phyloP scores from a whole-genome alignment of 148 eudicot species.

The Tetragonia tetragonoides region DNA sequence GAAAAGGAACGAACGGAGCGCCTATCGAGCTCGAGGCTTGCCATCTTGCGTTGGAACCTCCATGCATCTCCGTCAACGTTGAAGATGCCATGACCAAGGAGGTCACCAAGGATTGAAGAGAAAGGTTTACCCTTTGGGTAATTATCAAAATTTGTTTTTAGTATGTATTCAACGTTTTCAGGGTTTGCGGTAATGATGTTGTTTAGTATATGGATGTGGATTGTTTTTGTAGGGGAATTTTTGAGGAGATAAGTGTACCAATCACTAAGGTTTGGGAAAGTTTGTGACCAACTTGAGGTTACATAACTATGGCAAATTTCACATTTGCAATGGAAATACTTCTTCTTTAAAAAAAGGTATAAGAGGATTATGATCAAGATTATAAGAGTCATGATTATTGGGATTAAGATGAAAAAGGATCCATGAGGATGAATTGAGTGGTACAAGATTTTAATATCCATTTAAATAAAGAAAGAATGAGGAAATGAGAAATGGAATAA shows the following conservation, averaged over 20 bases:
- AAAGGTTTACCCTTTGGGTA: slow-evolving; percentile 73
- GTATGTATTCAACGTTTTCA: slow-evolving; percentile 58
- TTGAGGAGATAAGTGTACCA: slow-evolving; percentile 71
- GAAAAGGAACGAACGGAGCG: slow-evolving; percentile 44
- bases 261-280: slow-evolving; percentile 54
- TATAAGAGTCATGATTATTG: not conserved
- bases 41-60: slow-evolving; percentile 74
- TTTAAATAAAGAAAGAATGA: not conserved
- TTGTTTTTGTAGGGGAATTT: slow-evolving; percentile 52
- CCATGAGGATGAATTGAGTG: slow-evolving; percentile 1
- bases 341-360: slow-evolving; percentile 12
- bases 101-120: slow-evolving; percentile 61
- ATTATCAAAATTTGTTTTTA: slow-evolving; percentile 58
- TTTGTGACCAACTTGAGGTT: slow-evolving; percentile 42
- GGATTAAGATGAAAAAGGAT: not conserved
- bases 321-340: slow-evolving; percentile 50
- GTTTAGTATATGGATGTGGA: slow-evolving; percentile 56
- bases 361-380: not conserved
- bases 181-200: slow-evolving; percentile 67
- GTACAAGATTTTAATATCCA: slow-evolving; percentile 21
- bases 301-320: slow-evolving; percentile 48
- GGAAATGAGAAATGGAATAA: not conserved
- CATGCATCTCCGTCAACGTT: slow-evolving; percentile 73
- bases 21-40: slow-evolving; percentile 61
- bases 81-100: slow-evolving; percentile 69